Percentiles rank a stretch among this genome's conserved stretches.
Evolutionary conservation across 108 stramenopile species (phyloP).

Genomic region (Cyclotella sp.): DNA sequence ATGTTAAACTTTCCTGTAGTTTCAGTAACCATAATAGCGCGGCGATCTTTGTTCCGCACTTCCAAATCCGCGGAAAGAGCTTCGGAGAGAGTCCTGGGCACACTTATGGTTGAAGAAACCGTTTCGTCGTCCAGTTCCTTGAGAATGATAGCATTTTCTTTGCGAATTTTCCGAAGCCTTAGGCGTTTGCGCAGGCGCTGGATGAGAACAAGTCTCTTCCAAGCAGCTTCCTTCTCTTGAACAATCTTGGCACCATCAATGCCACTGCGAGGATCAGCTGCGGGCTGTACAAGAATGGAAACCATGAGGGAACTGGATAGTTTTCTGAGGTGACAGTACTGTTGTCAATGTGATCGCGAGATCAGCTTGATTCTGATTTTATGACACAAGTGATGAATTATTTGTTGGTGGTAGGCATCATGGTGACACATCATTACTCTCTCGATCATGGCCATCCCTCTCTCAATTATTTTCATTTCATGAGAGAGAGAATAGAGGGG

Average conservation of each 20-base stretch:
- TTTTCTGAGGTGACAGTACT: neutral
- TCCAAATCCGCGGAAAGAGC: conserved; percentile 12
- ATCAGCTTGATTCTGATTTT: conserved; percentile 10
- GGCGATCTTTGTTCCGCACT: conserved; percentile 4
- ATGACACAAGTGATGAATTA: neutral
- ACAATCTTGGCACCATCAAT: conserved; percentile 5
- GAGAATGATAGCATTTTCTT: conserved; percentile 6
- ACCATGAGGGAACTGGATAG: neutral
- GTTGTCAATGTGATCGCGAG: neutral
- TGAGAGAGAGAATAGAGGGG: no score
- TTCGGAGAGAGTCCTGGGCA: conserved; percentile 6
- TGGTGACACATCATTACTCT: no score
- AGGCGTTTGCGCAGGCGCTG: conserved; percentile 18
- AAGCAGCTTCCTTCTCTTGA: conserved; percentile 1
- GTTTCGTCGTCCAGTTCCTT: conserved; percentile 16
- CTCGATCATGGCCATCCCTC: no score
- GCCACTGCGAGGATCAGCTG: neutral
- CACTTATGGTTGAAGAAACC: neutral
- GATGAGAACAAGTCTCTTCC: conserved; percentile 8
- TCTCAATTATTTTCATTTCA: no score
- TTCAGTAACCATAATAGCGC: conserved; percentile 34
- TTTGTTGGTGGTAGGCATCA: no score
- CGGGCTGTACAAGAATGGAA: neutral
- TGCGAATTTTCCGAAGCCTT: neutral
- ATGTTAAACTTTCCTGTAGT: conserved; percentile 13